Conservation (phyloP, 2,329 filamentous ascomycete genomes). For the Shiraia sp. region DNA sequence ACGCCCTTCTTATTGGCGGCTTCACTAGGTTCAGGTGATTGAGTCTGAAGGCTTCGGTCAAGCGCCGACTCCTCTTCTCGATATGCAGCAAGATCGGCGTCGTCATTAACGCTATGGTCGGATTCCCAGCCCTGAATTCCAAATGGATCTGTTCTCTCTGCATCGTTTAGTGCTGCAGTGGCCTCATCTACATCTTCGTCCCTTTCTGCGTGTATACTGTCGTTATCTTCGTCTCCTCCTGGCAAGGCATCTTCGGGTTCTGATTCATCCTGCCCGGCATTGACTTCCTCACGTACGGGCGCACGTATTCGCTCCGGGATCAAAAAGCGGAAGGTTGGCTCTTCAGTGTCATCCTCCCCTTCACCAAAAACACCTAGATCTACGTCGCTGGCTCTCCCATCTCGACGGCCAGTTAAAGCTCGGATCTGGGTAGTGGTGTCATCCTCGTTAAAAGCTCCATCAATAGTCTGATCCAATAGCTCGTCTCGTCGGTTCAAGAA, state of each 20-base stretch:
- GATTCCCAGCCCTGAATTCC: constrained; percentile 39
- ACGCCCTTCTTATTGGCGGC: constrained; percentile 17
- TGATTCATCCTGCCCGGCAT: constrained; percentile 13
- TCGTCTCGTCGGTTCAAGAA: constrained; percentile 45
- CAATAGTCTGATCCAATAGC: constrained; percentile 43
- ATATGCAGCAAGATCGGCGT: constrained; percentile 37
- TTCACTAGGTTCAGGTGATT: constrained; percentile 24
- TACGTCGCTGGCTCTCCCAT: constrained; percentile 35
- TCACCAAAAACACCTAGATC: constrained; percentile 40
- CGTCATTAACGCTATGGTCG: constrained; percentile 27
- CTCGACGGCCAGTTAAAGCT: constrained; percentile 34
- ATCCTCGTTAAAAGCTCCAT: constrained; percentile 32
- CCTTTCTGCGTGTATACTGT: constrained; percentile 25
- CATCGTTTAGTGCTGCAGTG: constrained; percentile 31
- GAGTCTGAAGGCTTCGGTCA: constrained; percentile 38
- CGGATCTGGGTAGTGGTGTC: constrained; percentile 37
- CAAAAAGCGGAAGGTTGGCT: constrained; percentile 45
- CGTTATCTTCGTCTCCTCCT: constrained; percentile 3
- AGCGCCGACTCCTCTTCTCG: constrained; percentile 40
- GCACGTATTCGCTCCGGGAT: constrained; percentile 41
- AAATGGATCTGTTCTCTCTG: constrained; percentile 16
- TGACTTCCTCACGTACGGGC: constrained; percentile 16
- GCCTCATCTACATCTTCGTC: constrained; percentile 21
- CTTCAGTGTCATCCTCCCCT: constrained; percentile 37
- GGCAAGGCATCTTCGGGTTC: constrained; percentile 10